Evolutionary conservation across 306 rosid genomes (phyloP), one percentile per base, ranked within the genome.

Genomic region (Vicia villosa): DNA sequence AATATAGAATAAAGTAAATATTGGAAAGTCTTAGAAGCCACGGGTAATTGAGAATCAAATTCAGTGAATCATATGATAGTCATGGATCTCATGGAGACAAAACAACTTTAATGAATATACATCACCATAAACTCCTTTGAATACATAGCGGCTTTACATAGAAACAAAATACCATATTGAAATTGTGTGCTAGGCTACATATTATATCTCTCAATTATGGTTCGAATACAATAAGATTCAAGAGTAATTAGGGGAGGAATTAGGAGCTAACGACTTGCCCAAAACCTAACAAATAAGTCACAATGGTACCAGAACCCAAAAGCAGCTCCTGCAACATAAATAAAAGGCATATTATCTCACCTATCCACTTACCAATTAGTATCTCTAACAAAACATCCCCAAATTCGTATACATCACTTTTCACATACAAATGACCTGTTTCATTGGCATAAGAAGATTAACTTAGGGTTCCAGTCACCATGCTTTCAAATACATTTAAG

Each of bases 331-430:
- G n/a, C n/a, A n/a, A n/a, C n/a, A n/a, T n/a, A n/a, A n/a, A n/a
- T n/a, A n/a, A n/a, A 10, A 78, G 77, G 8, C 84, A 84, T 37
- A 10, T 63, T 45, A 69, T 72, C 16, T 88, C 95, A 0, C 69
- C 24, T 5, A 92, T 91, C 14, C 74, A 63, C 73, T 85, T 74
- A 13, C 96, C 95, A 0, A 92, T 83, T 62, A 94, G 45, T 17
- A 90, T 79, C 88, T 94, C 98, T 10, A 87, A 45, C 83, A 90
- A 72, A 41, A 90, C 95, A 8, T 87, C 80, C n/a, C 97, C 98
- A 74, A 84, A 90, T 37, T 95, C 96, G 20, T 88, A 94, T 1
- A 94, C 96, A 5, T 94, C 92, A 17, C 97, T 90, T 77, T 94
- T 90, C 32, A 90, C 86, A 2, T 80, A 81, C 76, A 90, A 70